Evolutionary conservation across 495 filamentous ascomycete species (phyloP), one percentile per base, ranked within the genome.

Genomic region (Talaromyces proteolyticus): DNA sequence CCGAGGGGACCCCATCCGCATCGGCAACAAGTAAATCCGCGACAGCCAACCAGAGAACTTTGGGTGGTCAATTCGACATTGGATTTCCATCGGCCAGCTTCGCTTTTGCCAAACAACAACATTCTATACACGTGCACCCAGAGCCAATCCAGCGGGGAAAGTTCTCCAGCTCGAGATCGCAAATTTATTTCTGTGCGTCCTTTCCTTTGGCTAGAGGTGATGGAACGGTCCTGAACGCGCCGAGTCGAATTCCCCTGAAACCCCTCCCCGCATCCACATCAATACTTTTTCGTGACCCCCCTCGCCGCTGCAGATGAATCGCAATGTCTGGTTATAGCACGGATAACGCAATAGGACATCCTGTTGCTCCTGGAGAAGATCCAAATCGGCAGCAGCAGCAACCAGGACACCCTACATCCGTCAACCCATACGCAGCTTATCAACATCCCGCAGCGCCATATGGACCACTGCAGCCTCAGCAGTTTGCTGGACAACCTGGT

Each of bases 281-380:
- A 14, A 34, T 34, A 8, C 14, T 8, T 10, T 50, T 34, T 49
- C 19, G 26, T 39, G 12, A 24, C 37, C 34, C 38, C 19, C 29
- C 24, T 21, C 8, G 22, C 19, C 37, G 34, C 36, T 49, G 37
- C 37, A 25, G 40, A 63, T 65, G 60, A 64, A 56, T 53, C 53
- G 61, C 53, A 53, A 89, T 92, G 88, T 78, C 86, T 56, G 85
- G 92, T 60, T 86, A 82, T 69, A 66, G 77, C 57, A 85, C 85
- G 78, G 92, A 89, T 70, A 84, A 91, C 62, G 70, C 84, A 64
- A 75, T 86, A 51, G 87, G 81, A 41, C 70, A 77, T 60, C 65
- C 59, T 21, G 60, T 44, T 29, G 61, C 59, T 42, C 75, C 81
- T 62, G 76, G 77, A 62, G 74, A 85, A 60, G 84, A 85, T 59